Evolutionary conservation across 2,329 filamentous ascomycete species (phyloP), one percentile per base, ranked within the genome.

Genomic region (Akanthomyces dipterigenus): DNA sequence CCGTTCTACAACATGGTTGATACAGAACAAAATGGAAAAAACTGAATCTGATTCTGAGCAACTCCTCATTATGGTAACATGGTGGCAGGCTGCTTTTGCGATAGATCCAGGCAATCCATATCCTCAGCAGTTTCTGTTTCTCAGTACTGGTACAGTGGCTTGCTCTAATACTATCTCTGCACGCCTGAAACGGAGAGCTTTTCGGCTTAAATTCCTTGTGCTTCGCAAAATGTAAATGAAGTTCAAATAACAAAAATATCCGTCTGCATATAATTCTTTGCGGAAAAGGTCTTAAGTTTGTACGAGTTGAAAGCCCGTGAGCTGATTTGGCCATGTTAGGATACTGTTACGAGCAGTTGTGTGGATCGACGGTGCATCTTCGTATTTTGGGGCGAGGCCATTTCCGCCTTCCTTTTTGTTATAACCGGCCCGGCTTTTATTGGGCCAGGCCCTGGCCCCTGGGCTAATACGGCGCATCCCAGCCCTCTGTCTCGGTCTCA

Each of bases 341-440:
- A 20, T n/a, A n/a, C n/a, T n/a, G n/a, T 43, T 51, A 59, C 59
- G 50, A 61, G 40, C 22, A 34, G 24, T 40, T 48, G 43, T 26
- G 49, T 49, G 50, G 50, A 55, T 42, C 49, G n/a, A 26, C 18
- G 18, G n/a, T 49, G 51, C 51, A 48, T 38, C 42, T 55, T 61
- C 59, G 59, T 61, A 55, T 61, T 40, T 45, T 48, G 9, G 42
- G 28, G 28, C 31, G 20, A 49, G 34, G 24, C 50, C 22, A 31
- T 20, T 20, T 49, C 55, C 34, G 20, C n/a, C 22, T 14, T 49
- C 40, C 20, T 57, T 20, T 48, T 31, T 34, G 26, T 24, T 42
- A 40, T 58, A 40, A 38, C 45, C 43, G 45, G 31, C 22, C 43
- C 31, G 28, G 34, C 53, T 28, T 16, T 45, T 38, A 38, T 38